Conservation (phyloP, 441 rosid genomes). For the Aleurites moluccanus region DNA sequence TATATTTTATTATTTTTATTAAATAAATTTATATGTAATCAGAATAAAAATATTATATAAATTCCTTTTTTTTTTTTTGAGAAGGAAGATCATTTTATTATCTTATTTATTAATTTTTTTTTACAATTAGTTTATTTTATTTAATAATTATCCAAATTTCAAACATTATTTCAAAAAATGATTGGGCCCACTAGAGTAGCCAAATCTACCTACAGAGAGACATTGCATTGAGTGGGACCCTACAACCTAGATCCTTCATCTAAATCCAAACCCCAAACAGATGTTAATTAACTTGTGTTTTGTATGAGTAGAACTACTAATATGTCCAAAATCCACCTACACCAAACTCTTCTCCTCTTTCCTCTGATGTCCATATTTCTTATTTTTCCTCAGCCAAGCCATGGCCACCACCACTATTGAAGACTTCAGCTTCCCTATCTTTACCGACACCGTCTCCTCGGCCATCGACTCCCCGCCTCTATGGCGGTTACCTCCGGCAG, state of each 20-base stretch:
- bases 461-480: constrained; percentile 67
- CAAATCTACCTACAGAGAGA: constrained; percentile 6
- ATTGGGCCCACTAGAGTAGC: not conserved
- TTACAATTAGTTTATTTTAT: not conserved
- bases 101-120: too few species aligned
- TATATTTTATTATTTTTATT: too few species aligned
- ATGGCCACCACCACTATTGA: constrained; percentile 30
- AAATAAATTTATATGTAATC: too few species aligned
- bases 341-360: constrained; percentile 26
- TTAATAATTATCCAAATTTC: not conserved
- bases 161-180: not conserved
- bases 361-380: constrained; percentile 10
- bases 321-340: constrained; percentile 25
- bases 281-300: constrained; percentile 5
- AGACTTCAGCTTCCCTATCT: constrained; percentile 70
- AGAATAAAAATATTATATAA: too few species aligned
- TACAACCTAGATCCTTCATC: not conserved
- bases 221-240: constrained; percentile 20
- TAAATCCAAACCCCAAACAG: not conserved
- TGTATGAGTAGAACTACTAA: constrained; percentile 45
- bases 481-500: constrained; percentile 51
- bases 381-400: constrained; percentile 10
- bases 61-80: too few species aligned
- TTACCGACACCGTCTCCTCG: constrained; percentile 25
- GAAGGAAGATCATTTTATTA: too few species aligned